Conservation (phyloP, 495 filamentous ascomycete genomes). For the Chaetomidium leptoderma region DNA sequence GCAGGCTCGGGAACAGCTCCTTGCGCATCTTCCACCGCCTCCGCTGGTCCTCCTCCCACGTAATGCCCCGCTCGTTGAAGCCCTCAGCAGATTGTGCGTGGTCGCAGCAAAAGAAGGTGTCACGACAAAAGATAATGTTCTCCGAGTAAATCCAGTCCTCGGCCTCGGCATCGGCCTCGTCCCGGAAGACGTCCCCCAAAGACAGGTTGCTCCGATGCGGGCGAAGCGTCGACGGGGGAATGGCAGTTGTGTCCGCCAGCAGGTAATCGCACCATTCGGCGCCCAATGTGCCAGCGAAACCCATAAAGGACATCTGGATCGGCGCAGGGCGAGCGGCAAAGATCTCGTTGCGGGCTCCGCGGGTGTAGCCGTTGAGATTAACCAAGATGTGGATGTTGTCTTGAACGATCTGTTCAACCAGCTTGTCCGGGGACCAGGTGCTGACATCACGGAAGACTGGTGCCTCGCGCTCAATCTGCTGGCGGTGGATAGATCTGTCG, state of each 20-base stretch:
- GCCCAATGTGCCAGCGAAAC: conserved; percentile 92
- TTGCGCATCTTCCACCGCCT: conserved; percentile 92
- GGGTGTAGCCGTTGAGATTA: conserved; percentile 95
- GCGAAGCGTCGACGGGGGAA: conserved; percentile 76
- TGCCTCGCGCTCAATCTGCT: conserved; percentile 91
- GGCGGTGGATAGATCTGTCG: conserved; percentile 85
- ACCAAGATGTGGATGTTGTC: conserved; percentile 95
- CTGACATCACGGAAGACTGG: conserved; percentile 90
- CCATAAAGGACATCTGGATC: conserved; percentile 99
- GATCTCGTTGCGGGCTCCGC: conserved; percentile 94
- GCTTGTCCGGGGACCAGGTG: conserved; percentile 74
- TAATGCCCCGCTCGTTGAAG: conserved; percentile 55
- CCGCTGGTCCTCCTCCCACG: conserved; percentile 82
- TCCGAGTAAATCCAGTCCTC: conserved; percentile 92
- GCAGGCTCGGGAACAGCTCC: conserved; percentile 80
- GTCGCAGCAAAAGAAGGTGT: conserved; percentile 99
- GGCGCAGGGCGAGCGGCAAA: conserved; percentile 94
- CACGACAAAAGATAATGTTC: conserved; percentile 90
- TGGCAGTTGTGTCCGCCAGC: conserved; percentile 80
- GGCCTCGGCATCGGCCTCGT: conserved; percentile 60
- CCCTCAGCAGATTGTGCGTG: conserved; percentile 91
- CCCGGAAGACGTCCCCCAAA: conserved; percentile 64
- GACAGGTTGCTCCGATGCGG: conserved; percentile 69
- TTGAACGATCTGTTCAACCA: conserved; percentile 86
- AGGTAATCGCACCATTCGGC: conserved; percentile 99